Evolutionary conservation across 2,329 filamentous ascomycete genomes (phyloP).

Genomic region (Lojkania enalia): DNA sequence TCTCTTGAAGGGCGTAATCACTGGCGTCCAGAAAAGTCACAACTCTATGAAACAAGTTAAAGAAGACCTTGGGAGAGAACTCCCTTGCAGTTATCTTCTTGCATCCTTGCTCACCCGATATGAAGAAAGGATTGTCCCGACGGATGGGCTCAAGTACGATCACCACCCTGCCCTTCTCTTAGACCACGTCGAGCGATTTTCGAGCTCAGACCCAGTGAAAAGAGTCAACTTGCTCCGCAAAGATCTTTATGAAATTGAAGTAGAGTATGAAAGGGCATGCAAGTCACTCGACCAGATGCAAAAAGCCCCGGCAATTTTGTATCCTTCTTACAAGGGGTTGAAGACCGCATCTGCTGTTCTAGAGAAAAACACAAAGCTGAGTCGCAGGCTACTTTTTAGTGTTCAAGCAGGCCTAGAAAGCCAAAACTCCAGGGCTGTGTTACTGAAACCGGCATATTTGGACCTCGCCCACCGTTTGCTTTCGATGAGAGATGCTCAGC

Average conservation of each 20-base stretch:
- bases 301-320: background rate
- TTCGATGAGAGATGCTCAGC: constrained; percentile 34
- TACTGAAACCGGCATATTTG: constrained; percentile 20
- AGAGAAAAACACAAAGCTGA: constrained; percentile 32
- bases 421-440: constrained; percentile 8
- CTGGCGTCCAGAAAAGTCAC: constrained; percentile 28
- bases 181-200: background rate
- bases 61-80: constrained; percentile 28
- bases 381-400: constrained; percentile 33
- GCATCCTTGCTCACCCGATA: constrained; percentile 30
- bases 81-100: constrained; percentile 31
- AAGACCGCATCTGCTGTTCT: constrained; percentile 25
- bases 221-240: constrained; percentile 2
- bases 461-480: constrained; percentile 30
- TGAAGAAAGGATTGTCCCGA: constrained; percentile 20
- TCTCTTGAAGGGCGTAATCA: constrained; percentile 22
- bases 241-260: background rate
- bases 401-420: constrained; percentile 33
- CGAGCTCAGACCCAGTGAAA: background rate
- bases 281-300: background rate
- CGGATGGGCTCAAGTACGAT: constrained; percentile 6
- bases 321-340: constrained; percentile 16
- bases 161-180: background rate
- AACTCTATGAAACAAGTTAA: constrained; percentile 26
- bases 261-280: background rate